These are phyloP conservation scores for Phytophthora ohioensis DNA, from an alignment of 352 stramenopile species.

Conservation along the genomic window DNA sequence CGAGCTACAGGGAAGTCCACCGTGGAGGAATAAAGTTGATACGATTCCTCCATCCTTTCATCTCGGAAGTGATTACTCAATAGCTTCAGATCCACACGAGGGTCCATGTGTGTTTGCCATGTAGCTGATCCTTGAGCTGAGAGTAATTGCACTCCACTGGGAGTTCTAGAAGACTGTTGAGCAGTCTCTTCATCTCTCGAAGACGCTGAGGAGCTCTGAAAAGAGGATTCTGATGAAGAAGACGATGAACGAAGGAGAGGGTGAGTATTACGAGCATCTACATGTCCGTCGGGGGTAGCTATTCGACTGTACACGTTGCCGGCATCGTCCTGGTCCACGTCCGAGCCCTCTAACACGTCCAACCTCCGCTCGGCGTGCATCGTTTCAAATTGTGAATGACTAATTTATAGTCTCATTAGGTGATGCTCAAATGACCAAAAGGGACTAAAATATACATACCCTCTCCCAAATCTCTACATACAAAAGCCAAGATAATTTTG, in stretches of 20 bases:
- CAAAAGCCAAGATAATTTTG: background rate
- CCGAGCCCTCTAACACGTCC: constrained; percentile 30
- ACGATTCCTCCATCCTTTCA: constrained; percentile 76
- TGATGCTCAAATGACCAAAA: background rate
- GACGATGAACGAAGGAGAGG: constrained; percentile 7
- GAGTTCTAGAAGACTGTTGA: constrained; percentile 1
- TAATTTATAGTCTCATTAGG: background rate
- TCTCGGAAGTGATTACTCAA: constrained; percentile 80
- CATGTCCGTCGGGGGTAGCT: constrained; percentile 15
- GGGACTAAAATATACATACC: constrained; percentile 3
- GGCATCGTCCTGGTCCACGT: constrained; percentile 22
- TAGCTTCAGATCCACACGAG: constrained; percentile 56
- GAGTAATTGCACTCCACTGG: constrained; percentile 38
- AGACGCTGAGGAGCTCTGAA: constrained; percentile 22
- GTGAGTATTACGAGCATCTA: background rate
- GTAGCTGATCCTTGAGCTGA: constrained; percentile 51
- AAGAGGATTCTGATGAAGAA: constrained; percentile 35
- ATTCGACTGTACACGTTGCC: constrained; percentile 22
- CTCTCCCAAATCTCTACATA: constrained; percentile 19
- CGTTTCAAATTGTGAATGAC: background rate
- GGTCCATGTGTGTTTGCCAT: constrained; percentile 66
- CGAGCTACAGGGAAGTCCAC: constrained; percentile 66
- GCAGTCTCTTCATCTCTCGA: constrained; percentile 13
- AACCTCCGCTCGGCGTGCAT: constrained; percentile 20
- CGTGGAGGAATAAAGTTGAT: constrained; percentile 84